Conservation (phyloP, 352 stramenopile genomes). For the Globisporangium nodosum region DNA sequence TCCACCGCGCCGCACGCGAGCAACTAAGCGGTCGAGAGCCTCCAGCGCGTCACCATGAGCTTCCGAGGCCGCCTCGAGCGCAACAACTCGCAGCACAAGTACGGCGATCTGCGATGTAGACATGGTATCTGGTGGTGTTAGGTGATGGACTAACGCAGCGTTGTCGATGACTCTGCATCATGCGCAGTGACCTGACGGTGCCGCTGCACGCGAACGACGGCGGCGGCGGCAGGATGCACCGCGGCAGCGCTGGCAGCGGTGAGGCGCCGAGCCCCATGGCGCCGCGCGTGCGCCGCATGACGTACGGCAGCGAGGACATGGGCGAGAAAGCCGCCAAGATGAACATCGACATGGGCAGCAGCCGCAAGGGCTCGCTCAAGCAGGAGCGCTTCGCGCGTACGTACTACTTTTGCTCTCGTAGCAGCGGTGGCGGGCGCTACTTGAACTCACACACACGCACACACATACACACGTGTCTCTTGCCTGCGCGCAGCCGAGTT, state of each 20-base stretch:
- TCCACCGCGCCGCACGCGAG: not conserved
- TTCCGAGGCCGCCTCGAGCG: not conserved
- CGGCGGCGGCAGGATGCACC: constrained; percentile 5
- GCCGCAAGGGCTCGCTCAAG: constrained; percentile 45
- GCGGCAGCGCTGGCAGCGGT: constrained; percentile 3
- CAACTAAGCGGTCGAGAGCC: not conserved
- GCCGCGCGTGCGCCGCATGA: constrained; percentile 36
- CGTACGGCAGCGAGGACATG: constrained; percentile 50
- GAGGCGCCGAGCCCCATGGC: constrained; percentile 21
- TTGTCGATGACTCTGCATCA: not conserved
- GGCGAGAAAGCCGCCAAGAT: constrained; percentile 65
- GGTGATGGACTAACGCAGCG: not conserved
- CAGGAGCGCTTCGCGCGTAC: constrained; percentile 45
- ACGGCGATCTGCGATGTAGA: not conserved
- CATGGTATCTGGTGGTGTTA: not conserved
- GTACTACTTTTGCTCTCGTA: constrained; percentile 7
- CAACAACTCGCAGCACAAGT: constrained; percentile 1
- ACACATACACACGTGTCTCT: not conserved
- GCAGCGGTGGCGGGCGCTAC: too few relatives aligned
- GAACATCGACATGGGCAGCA: constrained; percentile 53
- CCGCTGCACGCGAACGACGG: constrained; percentile 22
- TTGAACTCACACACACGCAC: constrained; percentile 3
- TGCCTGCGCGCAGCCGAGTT: constrained; percentile 40
- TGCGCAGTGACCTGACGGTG: constrained; percentile 21
- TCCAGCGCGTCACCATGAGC: not conserved